Evolutionary conservation across 2,329 filamentous ascomycete species (phyloP).

Genomic region (Berkeleyomyces rouxiae): DNA sequence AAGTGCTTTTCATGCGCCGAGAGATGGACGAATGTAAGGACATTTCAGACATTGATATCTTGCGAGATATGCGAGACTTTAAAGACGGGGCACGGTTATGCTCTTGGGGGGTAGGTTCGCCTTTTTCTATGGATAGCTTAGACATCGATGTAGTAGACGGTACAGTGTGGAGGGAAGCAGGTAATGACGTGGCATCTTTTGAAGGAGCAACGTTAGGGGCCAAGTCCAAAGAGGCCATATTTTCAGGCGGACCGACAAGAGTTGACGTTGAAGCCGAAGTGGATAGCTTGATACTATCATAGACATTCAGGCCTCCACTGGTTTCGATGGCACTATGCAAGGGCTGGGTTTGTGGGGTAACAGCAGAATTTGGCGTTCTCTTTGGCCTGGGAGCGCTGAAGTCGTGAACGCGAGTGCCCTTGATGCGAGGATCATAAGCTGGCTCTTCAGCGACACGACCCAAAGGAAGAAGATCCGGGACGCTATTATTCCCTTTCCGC

Average conservation of each 20-base stretch:
- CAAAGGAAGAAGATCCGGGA: slow-evolving; percentile 27
- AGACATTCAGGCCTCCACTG: not conserved
- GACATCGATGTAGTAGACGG: slow-evolving; percentile 3
- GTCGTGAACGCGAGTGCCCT: slow-evolving; percentile 46
- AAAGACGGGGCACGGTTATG: slow-evolving; percentile 6
- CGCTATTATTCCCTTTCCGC: slow-evolving; percentile 35
- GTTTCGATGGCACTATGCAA: not conserved
- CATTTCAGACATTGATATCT: slow-evolving; percentile 33
- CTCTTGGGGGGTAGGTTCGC: not conserved
- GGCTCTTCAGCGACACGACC: slow-evolving; percentile 27
- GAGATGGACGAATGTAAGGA: slow-evolving; percentile 36
- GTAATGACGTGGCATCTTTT: slow-evolving; percentile 4
- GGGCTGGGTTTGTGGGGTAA: slow-evolving; percentile 7
- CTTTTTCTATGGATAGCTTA: not conserved
- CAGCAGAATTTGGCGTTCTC: slow-evolving; percentile 3
- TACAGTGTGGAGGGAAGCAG: slow-evolving; percentile 5
- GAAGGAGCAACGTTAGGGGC: not conserved
- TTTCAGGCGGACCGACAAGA: not conserved
- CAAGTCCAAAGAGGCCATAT: not conserved
- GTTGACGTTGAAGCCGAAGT: slow-evolving; percentile 4
- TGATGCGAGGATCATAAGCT: slow-evolving; percentile 45
- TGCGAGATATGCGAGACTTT: slow-evolving; percentile 30
- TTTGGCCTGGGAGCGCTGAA: slow-evolving; percentile 43
- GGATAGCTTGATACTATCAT: not conserved
- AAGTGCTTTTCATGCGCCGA: slow-evolving; percentile 57